A percentile compares a stretch with the other conserved stretches of the same genome.
Conservation (phyloP, 2,329 filamentous ascomycete genomes). For the Talaromyces sp. region DNA sequence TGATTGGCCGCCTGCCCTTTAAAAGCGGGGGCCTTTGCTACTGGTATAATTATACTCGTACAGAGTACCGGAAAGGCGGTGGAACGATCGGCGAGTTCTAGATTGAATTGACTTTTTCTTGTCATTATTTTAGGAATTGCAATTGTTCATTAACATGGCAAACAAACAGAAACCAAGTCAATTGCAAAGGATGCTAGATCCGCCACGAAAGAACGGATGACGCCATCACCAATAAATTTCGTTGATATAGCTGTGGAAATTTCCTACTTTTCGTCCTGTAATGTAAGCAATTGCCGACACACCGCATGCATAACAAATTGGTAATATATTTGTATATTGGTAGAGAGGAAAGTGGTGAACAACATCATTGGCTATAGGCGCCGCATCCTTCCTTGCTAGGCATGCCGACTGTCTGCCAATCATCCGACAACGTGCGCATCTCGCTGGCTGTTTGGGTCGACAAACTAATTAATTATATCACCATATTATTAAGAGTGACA, state of each 20-base stretch:
- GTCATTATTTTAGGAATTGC: not conserved
- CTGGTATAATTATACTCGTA: not conserved
- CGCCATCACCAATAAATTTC: not conserved
- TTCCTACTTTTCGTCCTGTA: not conserved
- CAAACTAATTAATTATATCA: no score
- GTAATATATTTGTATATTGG: not conserved
- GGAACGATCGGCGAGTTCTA: not conserved
- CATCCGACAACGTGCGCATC: conserved; percentile 12
- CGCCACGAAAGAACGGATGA: not conserved
- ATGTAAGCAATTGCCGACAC: not conserved
- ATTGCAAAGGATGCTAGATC: not conserved
- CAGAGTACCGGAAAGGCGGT: not conserved
- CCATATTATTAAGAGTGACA: not conserved
- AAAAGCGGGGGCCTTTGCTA: not conserved
- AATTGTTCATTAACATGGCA: not conserved
- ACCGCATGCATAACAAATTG: no score
- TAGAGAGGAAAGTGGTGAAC: not conserved
- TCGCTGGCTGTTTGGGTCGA: not conserved
- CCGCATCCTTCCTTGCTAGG: not conserved
- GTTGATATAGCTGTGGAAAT: not conserved
- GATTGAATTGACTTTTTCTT: not conserved
- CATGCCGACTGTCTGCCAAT: conserved; percentile 9
- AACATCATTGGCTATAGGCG: not conserved
- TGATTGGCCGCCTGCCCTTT: not conserved
- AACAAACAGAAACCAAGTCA: not conserved